Conservation (phyloP, 495 filamentous ascomycete species). For the Coniosporium apollinis region DNA sequence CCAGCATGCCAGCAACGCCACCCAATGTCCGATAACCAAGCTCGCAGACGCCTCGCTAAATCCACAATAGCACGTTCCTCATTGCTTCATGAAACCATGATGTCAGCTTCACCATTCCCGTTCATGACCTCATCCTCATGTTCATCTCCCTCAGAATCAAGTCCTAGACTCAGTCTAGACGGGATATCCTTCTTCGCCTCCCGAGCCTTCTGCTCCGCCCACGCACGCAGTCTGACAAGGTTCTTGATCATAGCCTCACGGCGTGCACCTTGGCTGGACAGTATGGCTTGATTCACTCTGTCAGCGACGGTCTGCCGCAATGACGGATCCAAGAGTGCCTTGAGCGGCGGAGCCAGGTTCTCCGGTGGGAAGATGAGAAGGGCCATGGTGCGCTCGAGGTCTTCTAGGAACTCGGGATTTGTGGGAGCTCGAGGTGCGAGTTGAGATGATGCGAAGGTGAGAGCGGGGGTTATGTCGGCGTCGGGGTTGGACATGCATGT, state of each 20-base stretch:
- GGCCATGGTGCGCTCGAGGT: slow-evolving; percentile 84
- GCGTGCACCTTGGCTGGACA: slow-evolving; percentile 49
- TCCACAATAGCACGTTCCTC: slow-evolving; percentile 1
- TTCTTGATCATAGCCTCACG: slow-evolving; percentile 66
- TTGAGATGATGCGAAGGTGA: slow-evolving; percentile 75
- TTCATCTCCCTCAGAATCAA: slow-evolving; percentile 25
- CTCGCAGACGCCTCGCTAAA: no score
- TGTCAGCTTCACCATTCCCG: slow-evolving; percentile 7
- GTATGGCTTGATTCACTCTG: slow-evolving; percentile 73
- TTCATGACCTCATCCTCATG: no score
- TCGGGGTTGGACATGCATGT: slow-evolving; percentile 43
- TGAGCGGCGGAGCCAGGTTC: slow-evolving; percentile 57
- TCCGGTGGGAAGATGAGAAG: slow-evolving; percentile 74
- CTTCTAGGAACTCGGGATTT: slow-evolving; percentile 64
- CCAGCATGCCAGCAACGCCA: no score
- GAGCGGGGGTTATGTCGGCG: slow-evolving; percentile 61
- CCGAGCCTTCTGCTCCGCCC: slow-evolving; percentile 66
- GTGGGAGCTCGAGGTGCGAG: slow-evolving; percentile 74
- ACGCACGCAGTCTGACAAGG: slow-evolving; percentile 65
- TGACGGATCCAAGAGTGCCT: slow-evolving; percentile 57
- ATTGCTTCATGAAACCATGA: slow-evolving; percentile 7
- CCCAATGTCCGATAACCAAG: no score
- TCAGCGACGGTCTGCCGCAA: slow-evolving; percentile 70
- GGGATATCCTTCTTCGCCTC: slow-evolving; percentile 62
- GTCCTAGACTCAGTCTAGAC: slow-evolving; percentile 50